Conservation (phyloP, 768 basidiomycete species). For the Leccinum olivaceopallidum region DNA sequence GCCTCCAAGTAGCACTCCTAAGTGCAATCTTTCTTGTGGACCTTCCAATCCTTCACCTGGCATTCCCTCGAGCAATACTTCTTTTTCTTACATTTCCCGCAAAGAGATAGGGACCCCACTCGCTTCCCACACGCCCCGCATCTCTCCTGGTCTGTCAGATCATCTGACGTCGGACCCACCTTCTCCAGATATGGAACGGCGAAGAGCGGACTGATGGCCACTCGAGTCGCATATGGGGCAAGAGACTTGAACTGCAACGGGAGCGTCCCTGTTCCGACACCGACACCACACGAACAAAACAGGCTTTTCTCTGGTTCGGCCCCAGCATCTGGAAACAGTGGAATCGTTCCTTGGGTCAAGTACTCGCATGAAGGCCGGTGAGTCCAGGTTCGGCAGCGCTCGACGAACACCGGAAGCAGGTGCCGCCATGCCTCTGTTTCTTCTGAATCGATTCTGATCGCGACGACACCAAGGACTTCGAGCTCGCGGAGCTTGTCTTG, state of each 20-base stretch:
- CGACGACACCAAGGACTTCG: slow-evolving; percentile 15
- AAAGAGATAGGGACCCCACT: slow-evolving; percentile 30
- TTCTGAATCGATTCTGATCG: slow-evolving; percentile 16
- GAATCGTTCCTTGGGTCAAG: slow-evolving; percentile 32
- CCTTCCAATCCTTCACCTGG: slow-evolving; percentile 49
- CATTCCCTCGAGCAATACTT: slow-evolving; percentile 47
- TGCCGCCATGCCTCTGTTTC: slow-evolving; percentile 46
- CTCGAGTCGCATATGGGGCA: slow-evolving; percentile 45
- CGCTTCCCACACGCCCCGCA: slow-evolving; percentile 27
- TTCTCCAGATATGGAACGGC: slow-evolving; percentile 49
- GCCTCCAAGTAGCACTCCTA: not conserved
- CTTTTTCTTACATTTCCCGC: slow-evolving; percentile 38
- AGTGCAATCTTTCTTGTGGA: slow-evolving; percentile 41
- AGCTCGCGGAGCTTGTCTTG: slow-evolving; percentile 1
- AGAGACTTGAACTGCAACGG: slow-evolving; percentile 39
- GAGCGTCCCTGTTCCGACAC: slow-evolving; percentile 45
- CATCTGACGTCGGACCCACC: slow-evolving; percentile 20
- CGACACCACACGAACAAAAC: slow-evolving; percentile 55
- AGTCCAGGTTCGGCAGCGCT: slow-evolving; percentile 55
- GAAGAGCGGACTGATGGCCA: slow-evolving; percentile 56
- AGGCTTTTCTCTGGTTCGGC: slow-evolving; percentile 39
- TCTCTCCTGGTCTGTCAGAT: not conserved
- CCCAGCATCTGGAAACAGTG: slow-evolving; percentile 35
- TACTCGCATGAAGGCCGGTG: slow-evolving; percentile 50
- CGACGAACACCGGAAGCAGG: slow-evolving; percentile 49